Evolutionary conservation across 306 rosid genomes (phyloP).

Genomic region (Prunus campanulata): DNA sequence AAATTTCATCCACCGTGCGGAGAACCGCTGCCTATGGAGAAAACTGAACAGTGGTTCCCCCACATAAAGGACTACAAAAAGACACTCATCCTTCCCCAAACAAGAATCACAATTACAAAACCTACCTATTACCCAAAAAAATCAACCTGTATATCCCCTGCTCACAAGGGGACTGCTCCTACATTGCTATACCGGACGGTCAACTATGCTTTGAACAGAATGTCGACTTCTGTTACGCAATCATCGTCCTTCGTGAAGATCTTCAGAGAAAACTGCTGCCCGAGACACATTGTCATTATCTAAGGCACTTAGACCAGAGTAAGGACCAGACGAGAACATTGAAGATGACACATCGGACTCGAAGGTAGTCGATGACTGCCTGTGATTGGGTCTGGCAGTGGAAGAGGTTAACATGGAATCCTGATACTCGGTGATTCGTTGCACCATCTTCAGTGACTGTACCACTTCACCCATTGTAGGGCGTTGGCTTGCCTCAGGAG

Average conservation of each 20-base stretch:
- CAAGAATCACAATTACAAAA: conserved; percentile 26
- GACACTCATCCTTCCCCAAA: conserved; percentile 9
- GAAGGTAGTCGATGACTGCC: conserved; percentile 80
- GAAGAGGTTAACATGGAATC: conserved; percentile 55
- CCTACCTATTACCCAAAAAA: conserved; percentile 29
- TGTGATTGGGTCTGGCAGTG: conserved; percentile 60
- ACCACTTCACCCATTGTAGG: conserved; percentile 99
- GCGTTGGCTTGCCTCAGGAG: conserved; percentile 94
- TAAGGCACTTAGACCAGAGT: conserved; percentile 79
- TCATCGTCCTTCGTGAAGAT: conserved; percentile 97
- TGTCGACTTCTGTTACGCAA: conserved; percentile 10
- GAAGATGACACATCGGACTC: conserved; percentile 96
- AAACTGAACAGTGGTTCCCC: conserved; percentile 26
- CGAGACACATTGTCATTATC: conserved; percentile 77
- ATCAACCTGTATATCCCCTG: conserved; percentile 16
- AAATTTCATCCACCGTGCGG: conserved; percentile 39
- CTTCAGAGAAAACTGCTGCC: conserved; percentile 89
- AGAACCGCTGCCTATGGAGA: conserved; percentile 32
- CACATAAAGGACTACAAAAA: conserved; percentile 27
- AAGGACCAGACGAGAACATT: conserved; percentile 90
- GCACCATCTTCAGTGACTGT: conserved; percentile 98
- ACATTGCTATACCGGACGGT: conserved; percentile 15
- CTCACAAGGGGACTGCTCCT: conserved; percentile 21
- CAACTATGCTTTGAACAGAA: conserved; percentile 13
- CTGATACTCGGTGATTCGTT: conserved; percentile 69